Conservation (phyloP, 2,329 filamentous ascomycete species). For the Sporothrix phasma region DNA sequence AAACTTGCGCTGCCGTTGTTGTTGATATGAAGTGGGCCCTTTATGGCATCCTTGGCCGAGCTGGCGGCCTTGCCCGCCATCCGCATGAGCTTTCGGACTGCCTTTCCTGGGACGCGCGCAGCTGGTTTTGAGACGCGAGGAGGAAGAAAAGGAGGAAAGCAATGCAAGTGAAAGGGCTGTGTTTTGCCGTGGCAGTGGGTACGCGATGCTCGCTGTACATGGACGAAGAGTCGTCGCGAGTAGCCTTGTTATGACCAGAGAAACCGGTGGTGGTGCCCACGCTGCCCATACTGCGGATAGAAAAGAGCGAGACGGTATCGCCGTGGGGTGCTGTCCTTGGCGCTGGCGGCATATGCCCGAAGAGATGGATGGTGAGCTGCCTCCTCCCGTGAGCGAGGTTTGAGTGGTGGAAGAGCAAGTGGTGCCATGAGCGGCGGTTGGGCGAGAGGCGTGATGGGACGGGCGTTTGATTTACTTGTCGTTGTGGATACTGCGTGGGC, state of each 20-base stretch:
- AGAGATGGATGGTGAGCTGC: neutral
- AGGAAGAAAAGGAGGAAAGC: slow-evolving; percentile 1
- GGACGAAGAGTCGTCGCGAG: slow-evolving; percentile 13
- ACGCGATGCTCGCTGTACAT: slow-evolving; percentile 9
- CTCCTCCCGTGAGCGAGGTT: neutral
- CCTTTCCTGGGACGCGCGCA: slow-evolving; percentile 3
- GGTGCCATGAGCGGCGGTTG: slow-evolving; percentile 9
- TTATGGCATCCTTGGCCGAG: slow-evolving; percentile 4
- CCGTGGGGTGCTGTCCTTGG: slow-evolving; percentile 8
- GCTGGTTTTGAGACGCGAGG: slow-evolving; percentile 8
- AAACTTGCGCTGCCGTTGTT: slow-evolving; percentile 1
- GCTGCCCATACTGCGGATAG: neutral
- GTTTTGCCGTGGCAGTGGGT: neutral
- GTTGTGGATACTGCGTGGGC: neutral
- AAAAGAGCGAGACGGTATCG: slow-evolving; percentile 1
- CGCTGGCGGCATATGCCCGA: slow-evolving; percentile 3
- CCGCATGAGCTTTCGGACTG: slow-evolving; percentile 8
- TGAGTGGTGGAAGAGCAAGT: slow-evolving; percentile 1
- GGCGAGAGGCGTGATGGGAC: neutral
- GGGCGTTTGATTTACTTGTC: neutral
- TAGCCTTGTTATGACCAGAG: neutral
- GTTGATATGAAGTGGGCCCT: neutral
- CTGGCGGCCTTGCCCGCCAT: slow-evolving; percentile 11
- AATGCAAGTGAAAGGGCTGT: neutral
- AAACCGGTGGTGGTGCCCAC: neutral